phyloP scores from a whole-genome alignment of 345 rosid genomes.

The Salix udensis region DNA sequence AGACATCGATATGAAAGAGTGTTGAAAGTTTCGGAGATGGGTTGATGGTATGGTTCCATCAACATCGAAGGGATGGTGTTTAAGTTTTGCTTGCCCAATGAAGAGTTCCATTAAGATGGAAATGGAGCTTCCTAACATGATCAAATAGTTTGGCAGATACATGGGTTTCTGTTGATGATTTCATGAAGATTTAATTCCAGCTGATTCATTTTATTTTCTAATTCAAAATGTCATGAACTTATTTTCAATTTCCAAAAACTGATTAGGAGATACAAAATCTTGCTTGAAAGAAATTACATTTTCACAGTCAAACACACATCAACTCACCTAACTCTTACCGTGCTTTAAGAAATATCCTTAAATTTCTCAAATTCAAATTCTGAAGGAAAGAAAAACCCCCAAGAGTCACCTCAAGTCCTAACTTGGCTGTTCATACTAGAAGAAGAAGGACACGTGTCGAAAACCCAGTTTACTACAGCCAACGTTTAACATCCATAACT shows the following conservation, averaged over 20 bases:
- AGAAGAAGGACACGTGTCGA: conserved; percentile 14
- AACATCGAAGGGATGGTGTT: conserved; percentile 67
- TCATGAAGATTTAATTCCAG: no score
- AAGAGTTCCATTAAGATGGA: conserved; percentile 70
- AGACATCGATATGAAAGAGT: conserved; percentile 47
- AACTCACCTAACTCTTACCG: not conserved
- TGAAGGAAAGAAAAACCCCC: no score
- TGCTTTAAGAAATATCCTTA: no score
- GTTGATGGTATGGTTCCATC: conserved; percentile 76
- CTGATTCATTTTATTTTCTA: no score
- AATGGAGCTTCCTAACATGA: conserved; percentile 49
- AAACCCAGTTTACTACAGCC: not conserved
- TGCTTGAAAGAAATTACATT: no score
- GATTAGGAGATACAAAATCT: not conserved
- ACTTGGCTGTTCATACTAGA: not conserved
- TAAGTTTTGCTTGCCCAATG: conserved; percentile 42
- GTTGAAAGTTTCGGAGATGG: conserved; percentile 84
- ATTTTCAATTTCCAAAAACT: no score
- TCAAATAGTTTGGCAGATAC: conserved; percentile 5
- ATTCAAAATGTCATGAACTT: no score
- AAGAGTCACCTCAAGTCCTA: not conserved
- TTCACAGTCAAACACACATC: not conserved
- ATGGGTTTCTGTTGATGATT: no score
- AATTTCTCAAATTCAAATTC: not conserved
- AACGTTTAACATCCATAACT: conserved; percentile 20